Base-by-base conservation (phyloP, 1,139 yeast species). In the Candida sp. region DNA sequence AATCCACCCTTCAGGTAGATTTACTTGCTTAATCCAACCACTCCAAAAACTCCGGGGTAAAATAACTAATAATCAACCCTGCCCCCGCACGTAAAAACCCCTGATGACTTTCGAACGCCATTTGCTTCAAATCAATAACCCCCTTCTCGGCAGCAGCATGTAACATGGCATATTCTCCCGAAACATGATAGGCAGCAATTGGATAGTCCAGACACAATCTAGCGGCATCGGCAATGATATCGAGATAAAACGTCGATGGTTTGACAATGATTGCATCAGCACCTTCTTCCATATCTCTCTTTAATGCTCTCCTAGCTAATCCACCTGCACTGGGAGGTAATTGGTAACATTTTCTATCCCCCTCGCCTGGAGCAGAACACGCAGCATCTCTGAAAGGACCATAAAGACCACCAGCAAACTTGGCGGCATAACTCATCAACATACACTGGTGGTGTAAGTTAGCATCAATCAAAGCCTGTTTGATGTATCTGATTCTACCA, bases 351-450 rank as follows among this genome's bases (percentile, higher is more conserved):
- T 84, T 87, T 61, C 99, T 80, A 65, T 93, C 97, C 42, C 99
- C 99, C 46, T 80, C 78, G 23, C 89, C 78, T 9, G 99, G 99
- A 4, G 84, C 75, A 43, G 96, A 85, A 33, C 96, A 95, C 5
- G 98, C 99, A 32, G 97, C 97, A 54, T 93, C 99, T 63, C 99
- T 77, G 73, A 93, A 93, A 3, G 99, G 99, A 0, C 99, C 99
- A 61, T 95, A 93, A 44, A 95, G 71, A 49, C 83, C 81, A 27
- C 98, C 97, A 48, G 90, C 75, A 62, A 95, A 93, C 64, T 93
- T 93, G 45, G 99, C 99, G 21, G 96, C 81, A 66, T 93, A 93
- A 4, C 97, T 86, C 88, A 95, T 85, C 36, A 93, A 82, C 72
- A 93, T 81, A 45, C 91, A 84, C 61, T 84, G 82, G 66, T 93